Evolutionary conservation across 2,329 filamentous ascomycete genomes (phyloP).

Genomic region (Alternaria alternata): DNA sequence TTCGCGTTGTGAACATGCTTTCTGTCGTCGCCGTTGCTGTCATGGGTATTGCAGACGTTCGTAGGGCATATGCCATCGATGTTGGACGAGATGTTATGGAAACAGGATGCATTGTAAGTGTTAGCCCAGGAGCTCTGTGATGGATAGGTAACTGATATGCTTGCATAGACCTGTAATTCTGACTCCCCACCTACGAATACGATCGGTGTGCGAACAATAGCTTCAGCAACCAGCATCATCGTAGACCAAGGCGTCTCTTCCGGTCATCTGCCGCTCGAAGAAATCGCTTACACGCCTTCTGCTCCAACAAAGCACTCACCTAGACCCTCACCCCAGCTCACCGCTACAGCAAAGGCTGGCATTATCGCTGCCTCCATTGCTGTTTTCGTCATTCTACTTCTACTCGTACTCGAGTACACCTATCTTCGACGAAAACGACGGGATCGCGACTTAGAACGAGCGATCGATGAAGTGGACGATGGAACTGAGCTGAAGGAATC

Average conservation of each 20-base stretch:
- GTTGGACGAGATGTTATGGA: background rate
- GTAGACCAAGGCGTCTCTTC: background rate
- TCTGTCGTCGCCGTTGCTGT: background rate
- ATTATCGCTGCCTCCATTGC: slow-evolving; percentile 14
- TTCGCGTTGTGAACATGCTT: slow-evolving; percentile 7
- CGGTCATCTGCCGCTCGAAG: background rate
- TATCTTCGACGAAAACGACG: slow-evolving; percentile 29
- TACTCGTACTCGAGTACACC: slow-evolving; percentile 22
- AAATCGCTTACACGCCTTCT: background rate
- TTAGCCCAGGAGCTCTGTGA: slow-evolving; percentile 7
- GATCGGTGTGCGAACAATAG: background rate
- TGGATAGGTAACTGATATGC: background rate
- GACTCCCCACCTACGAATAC: background rate
- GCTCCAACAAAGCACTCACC: background rate
- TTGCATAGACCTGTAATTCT: background rate
- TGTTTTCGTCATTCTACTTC: slow-evolving; percentile 13
- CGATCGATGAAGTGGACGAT: slow-evolving; percentile 31
- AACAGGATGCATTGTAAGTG: slow-evolving; percentile 2
- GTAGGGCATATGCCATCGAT: slow-evolving; percentile 28
- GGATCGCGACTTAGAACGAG: slow-evolving; percentile 25
- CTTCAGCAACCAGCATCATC: background rate
- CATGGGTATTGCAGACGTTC: slow-evolving; percentile 8
- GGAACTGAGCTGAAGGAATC: slow-evolving; percentile 10
- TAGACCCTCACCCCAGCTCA: slow-evolving; percentile 3
- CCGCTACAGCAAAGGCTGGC: slow-evolving; percentile 12